Evolutionary conservation across 2,329 filamentous ascomycete genomes (phyloP).

Genomic region (Scleromitrula shiraiana): DNA sequence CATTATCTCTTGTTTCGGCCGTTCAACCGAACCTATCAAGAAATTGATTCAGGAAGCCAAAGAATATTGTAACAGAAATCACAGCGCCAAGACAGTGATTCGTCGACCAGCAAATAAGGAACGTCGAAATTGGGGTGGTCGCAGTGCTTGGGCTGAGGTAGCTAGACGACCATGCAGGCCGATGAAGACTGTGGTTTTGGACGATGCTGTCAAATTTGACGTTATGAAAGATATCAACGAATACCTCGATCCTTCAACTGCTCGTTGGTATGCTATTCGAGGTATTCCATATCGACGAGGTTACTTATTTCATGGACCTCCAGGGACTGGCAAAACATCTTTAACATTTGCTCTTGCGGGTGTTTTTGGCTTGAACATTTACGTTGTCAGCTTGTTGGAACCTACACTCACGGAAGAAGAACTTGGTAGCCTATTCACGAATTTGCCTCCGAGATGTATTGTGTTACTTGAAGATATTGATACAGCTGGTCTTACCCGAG

Average conservation of each 20-base stretch:
- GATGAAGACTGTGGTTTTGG: constrained; percentile 69
- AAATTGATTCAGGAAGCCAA: constrained; percentile 46
- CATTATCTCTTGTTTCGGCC: constrained; percentile 47
- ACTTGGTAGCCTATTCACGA: constrained; percentile 49
- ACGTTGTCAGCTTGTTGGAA: constrained; percentile 54
- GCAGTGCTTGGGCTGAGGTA: constrained; percentile 46
- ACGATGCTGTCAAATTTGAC: constrained; percentile 54
- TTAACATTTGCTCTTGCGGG: constrained; percentile 59
- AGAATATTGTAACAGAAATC: constrained; percentile 42
- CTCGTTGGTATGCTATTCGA: constrained; percentile 65
- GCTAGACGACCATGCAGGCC: constrained; percentile 58
- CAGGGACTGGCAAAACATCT: constrained; percentile 66
- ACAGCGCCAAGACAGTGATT: constrained; percentile 49
- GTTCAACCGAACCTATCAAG: constrained; percentile 45
- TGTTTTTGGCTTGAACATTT: constrained; percentile 58
- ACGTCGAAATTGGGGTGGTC: constrained; percentile 37
- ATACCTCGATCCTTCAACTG: constrained; percentile 63
- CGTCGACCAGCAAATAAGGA: constrained; percentile 44
- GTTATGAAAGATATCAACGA: constrained; percentile 69
- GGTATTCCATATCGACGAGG: constrained; percentile 71
- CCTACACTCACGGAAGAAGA: constrained; percentile 54
- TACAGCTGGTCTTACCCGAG: constrained; percentile 49
- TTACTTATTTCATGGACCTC: constrained; percentile 70
- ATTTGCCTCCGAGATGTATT: constrained; percentile 54
- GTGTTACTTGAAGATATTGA: constrained; percentile 65